Base-by-base conservation (phyloP, 1,284 basidiomycete genomes). In the Anthracocystis walkeri region DNA sequence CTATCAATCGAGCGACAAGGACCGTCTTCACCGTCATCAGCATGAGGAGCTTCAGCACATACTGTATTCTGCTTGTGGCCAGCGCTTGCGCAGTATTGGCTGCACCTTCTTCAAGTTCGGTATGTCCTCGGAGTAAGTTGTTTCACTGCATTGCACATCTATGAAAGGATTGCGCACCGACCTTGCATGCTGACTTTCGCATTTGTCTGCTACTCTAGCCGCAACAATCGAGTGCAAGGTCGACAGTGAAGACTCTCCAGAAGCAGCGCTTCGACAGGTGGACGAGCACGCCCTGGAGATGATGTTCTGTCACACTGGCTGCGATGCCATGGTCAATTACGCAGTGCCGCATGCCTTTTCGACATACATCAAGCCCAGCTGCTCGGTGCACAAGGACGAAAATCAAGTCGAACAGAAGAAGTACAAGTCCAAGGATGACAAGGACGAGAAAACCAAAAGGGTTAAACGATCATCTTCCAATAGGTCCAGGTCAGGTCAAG, bases 241-340 rank as follows among this genome's bases (percentile, higher is more conserved):
- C 7, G 42, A 57, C 0, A 58, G 66, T 3, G 65, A 58, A 0
- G 51, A 65, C 4, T 69, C 65, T 11, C 71, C 71, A 12, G 71
- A 75, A 55, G 58, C 65, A 10, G 62, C 57, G 4, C 51, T 75
- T 3, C 65, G 65, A 4, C 61, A 75, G 48, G 71, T 63, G 16
- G 71, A 75, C 38, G 44, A 27, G 18, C 56, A 55, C 8, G 71
- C 71, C 2, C 6, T 75, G 18, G 16, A 21, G 20, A 45, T 48
- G 23, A 62, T 65, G 60, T 75, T 41, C 52, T 75, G 71, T 48
- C 35, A 51, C n/a, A 10, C 25, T 8, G 71, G 71, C 14, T 75
- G 71, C 51, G 71, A 69, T 29, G 46, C 49, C 25, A 55, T 54
- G 10, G 55, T 69, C 51, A 75, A 75, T 33, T 25, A 35, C 20